Base-by-base conservation (phyloP, 139 green algal species). In the Chlamydomonas applanata region DNA sequence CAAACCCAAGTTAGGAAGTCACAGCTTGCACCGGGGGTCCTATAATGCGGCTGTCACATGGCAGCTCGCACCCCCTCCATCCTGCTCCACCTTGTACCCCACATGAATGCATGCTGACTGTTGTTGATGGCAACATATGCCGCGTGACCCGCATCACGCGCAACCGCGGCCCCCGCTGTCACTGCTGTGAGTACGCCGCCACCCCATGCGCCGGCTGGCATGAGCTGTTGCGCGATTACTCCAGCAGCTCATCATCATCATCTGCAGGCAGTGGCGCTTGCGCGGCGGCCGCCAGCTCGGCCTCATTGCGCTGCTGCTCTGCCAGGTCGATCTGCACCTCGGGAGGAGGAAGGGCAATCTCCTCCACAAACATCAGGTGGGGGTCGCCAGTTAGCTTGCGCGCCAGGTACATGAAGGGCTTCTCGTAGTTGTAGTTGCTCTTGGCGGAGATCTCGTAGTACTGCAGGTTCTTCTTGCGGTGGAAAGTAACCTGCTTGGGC, bases 341-440 rank as follows among this genome's bases (percentile, higher is more conserved):
- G 5, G 96, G 96, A 0, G 96, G 96, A 27, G 91, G 89, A 71
- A 99, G 88, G 27, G 96, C 96, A 34, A 97, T 88, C 83, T 95
- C 78, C 88, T 94, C 78, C 45, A 99, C 96, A 84, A 99, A 99
- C 78, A 91, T 87, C 54, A 99, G 90, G 78, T 94, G 90, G 59
- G 89, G 85, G 81, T 99, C 91, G 36, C 94, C 95, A n/a, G 91
- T 92, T 20, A 99, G 91, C 89, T 99, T 99, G 75, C 95, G 86
- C 16, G 96, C 96, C 54, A 99, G 88, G 88, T 99, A 99, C 65
- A 99, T 88, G 92, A 98, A 99, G 19, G 96, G 96, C 90, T 99
- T 99, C 85, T 99, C 96, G 74, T 97, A 99, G 91, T 99, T 99
- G 93, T 99, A 99, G 89, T 99, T 99, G 76, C 78, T 92, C 90